These are phyloP conservation scores for Achlya hypogyna DNA, from an alignment of 352 stramenopile genomes.

Conservation along the genomic window DNA sequence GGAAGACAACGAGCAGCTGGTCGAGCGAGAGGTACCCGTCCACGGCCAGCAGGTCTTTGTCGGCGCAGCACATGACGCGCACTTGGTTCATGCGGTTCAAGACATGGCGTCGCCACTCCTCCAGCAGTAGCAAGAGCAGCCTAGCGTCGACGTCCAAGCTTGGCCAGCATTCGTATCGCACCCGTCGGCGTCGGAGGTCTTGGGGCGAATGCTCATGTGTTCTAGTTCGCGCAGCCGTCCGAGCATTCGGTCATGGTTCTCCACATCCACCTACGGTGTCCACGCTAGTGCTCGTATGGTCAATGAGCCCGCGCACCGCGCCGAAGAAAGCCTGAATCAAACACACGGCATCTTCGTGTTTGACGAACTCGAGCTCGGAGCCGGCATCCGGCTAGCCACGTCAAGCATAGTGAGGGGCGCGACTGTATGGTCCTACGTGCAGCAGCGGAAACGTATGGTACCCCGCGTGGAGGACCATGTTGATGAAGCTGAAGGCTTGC, in stretches of 20 bases:
- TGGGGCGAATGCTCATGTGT: constrained; percentile 9
- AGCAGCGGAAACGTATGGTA: constrained; percentile 29
- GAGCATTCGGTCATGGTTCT: constrained; percentile 43
- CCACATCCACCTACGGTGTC: background rate
- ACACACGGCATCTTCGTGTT: constrained; percentile 10
- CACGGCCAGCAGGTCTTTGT: constrained; percentile 50
- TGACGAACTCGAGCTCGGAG: background rate
- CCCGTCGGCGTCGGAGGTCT: constrained; percentile 13
- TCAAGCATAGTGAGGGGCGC: background rate
- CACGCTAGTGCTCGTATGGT: too few species aligned
- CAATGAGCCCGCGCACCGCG: background rate
- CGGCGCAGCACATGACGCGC: constrained; percentile 41
- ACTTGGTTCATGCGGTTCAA: constrained; percentile 61
- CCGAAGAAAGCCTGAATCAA: constrained; percentile 14
- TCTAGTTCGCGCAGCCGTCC: constrained; percentile 24
- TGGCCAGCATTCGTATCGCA: too few species aligned
- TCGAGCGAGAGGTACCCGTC: constrained; percentile 46
- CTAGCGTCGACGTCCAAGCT: constrained; percentile 22
- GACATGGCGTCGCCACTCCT: constrained; percentile 66
- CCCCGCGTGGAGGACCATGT: constrained; percentile 17
- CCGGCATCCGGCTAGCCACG: background rate
- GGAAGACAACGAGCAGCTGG: constrained; percentile 53
- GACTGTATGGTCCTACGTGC: background rate
- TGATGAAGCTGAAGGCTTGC: constrained; percentile 15
- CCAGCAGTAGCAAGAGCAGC: constrained; percentile 50